phyloP scores from a whole-genome alignment of 2,329 filamentous ascomycete species.

The Sclerotinia nivalis region DNA sequence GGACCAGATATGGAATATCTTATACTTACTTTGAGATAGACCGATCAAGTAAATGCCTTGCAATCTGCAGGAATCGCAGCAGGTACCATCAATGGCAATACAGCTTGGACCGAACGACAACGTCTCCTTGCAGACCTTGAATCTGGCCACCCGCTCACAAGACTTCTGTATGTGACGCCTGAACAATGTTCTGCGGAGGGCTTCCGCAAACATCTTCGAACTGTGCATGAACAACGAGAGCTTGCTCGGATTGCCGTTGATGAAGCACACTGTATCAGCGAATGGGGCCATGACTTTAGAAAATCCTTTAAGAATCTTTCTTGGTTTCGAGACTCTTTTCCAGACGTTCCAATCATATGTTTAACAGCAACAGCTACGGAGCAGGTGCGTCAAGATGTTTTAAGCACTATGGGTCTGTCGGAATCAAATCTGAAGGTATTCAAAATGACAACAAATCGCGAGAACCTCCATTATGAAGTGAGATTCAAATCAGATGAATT shows the following conservation, averaged over 20 bases:
- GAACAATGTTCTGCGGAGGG: conserved; percentile 77
- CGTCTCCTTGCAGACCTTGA: conserved; percentile 78
- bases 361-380: conserved; percentile 88
- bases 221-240: conserved; percentile 78
- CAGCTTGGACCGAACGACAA: conserved; percentile 62
- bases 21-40: conserved; percentile 50
- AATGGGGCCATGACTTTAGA: conserved; percentile 99
- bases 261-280: conserved; percentile 94
- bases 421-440: conserved; percentile 67
- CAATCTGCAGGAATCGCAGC: conserved; percentile 74
- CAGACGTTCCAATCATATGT: conserved; percentile 86
- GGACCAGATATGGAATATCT: neutral
- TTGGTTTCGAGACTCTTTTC: conserved; percentile 82
- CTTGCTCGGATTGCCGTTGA: conserved; percentile 88
- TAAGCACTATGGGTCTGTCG: conserved; percentile 71
- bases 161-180: conserved; percentile 90
- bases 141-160: conserved; percentile 79
- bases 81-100: conserved; percentile 84
- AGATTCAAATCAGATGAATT: conserved; percentile 77
- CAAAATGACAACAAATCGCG: conserved; percentile 78
- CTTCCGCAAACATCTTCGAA: conserved; percentile 72
- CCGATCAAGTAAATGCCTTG: conserved; percentile 87
- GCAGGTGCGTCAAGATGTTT: conserved; percentile 79
- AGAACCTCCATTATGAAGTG: conserved; percentile 89
- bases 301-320: conserved; percentile 83